phyloP scores from a whole-genome alignment of 257 asterid genomes.

The Solanum verrucosum region DNA sequence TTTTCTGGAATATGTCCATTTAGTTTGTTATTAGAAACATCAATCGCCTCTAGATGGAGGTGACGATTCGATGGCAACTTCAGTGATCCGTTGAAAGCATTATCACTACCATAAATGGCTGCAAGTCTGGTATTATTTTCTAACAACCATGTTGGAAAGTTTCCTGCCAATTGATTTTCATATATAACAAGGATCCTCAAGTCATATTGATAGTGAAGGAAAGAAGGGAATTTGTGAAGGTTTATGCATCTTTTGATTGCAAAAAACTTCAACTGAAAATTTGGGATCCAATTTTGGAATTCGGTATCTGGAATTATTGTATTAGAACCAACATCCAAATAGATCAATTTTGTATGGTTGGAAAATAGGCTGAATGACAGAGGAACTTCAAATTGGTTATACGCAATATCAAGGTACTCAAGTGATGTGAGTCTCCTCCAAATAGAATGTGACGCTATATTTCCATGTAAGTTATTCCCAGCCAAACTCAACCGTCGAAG shows the following conservation, averaged over 20 bases:
- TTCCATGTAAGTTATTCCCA: too few relatives aligned
- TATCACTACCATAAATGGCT: neutral
- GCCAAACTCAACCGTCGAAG: too few relatives aligned
- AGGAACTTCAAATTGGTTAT: too few relatives aligned
- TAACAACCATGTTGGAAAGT: neutral
- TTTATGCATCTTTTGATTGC: neutral
- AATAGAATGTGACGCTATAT: too few relatives aligned
- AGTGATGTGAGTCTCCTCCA: too few relatives aligned
- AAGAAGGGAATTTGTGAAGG: neutral
- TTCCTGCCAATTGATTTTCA: neutral
- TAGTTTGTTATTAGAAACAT: neutral
- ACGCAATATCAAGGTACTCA: rapidly evolving
- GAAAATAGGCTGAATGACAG: too few relatives aligned
- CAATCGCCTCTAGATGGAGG: neutral
- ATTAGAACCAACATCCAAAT: rapidly evolving
- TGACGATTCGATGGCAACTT: neutral
- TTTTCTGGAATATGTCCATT: neutral
- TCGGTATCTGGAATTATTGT: too few relatives aligned
- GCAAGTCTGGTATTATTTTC: neutral
- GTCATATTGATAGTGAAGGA: neutral
- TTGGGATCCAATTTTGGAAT: too few relatives aligned
- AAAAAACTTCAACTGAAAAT: neutral
- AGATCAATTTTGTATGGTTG: too few relatives aligned
- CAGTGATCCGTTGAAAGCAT: neutral
- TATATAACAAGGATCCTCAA: conserved; percentile 3